Evolutionary conservation across 768 basidiomycete species (phyloP).

Genomic region (Naematelia aurantialba): DNA sequence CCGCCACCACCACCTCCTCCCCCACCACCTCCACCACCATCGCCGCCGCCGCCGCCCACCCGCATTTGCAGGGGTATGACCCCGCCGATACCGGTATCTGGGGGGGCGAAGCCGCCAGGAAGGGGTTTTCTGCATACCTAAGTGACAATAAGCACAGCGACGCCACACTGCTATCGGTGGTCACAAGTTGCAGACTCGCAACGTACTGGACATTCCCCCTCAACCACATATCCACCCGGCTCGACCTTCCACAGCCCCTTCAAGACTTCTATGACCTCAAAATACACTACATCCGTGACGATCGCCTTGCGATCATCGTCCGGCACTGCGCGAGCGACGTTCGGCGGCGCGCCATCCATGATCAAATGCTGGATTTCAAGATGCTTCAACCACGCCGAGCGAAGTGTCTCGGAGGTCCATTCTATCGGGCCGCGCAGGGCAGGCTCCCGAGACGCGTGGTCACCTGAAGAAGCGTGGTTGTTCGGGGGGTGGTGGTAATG

Average conservation of each 20-base stretch:
- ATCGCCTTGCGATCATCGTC: constrained; percentile 7
- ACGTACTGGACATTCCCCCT: constrained; percentile 46
- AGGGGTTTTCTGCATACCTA: constrained; percentile 29
- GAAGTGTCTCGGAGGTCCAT: constrained; percentile 22
- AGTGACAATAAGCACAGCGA: background rate
- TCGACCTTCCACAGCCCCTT: constrained; percentile 39
- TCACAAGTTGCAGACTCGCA: background rate
- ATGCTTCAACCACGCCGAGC: constrained; percentile 10
- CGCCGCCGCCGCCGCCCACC: constrained; percentile 3
- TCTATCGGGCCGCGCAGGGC: constrained; percentile 7
- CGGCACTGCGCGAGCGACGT: constrained; percentile 3
- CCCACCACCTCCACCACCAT: no score
- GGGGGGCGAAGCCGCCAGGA: constrained; percentile 24
- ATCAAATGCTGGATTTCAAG: background rate
- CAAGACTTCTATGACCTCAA: constrained; percentile 24
- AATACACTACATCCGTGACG: constrained; percentile 3
- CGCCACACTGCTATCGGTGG: background rate
- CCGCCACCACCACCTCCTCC: no score
- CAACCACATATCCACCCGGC: constrained; percentile 23
- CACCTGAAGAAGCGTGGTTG: background rate
- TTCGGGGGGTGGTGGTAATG: background rate
- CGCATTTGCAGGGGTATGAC: constrained; percentile 12
- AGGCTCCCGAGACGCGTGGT: background rate
- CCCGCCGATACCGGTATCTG: constrained; percentile 17
- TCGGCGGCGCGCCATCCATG: background rate